These are phyloP conservation scores for Lipomyces yamadae DNA, from an alignment of 805 yeast species.

Conservation along the genomic window DNA sequence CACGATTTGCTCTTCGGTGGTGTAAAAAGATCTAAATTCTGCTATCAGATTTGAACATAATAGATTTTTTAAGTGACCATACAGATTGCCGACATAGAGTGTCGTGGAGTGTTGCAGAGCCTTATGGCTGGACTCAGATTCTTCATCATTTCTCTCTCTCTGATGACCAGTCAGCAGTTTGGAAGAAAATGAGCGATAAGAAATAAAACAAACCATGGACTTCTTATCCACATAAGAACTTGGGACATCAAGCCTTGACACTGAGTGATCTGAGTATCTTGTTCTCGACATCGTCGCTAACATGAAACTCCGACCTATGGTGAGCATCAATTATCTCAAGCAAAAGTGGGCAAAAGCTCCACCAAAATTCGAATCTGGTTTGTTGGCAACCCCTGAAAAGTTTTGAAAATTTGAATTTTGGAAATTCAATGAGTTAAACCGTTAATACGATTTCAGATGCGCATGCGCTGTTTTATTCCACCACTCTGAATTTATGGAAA, in stretches of 20 bases:
- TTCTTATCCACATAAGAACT: constrained; percentile 29
- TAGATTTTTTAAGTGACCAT: constrained; percentile 17
- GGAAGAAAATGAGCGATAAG: not conserved
- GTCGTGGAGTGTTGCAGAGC: constrained; percentile 70
- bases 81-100: constrained; percentile 85
- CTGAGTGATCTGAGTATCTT: constrained; percentile 14
- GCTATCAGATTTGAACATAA: not conserved
- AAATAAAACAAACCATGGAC: constrained; percentile 19
- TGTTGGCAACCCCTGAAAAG: not conserved
- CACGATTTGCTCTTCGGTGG: constrained; percentile 92
- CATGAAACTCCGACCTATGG: not conserved
- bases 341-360: no score
- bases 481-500: not conserved
- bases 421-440: not conserved
- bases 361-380: not conserved
- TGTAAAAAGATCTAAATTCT: constrained; percentile 63
- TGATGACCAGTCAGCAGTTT: not conserved
- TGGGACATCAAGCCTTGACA: constrained; percentile 30
- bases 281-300: not conserved
- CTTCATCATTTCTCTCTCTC: constrained; percentile 4
- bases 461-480: no score
- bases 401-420: not conserved
- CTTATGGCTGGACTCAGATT: not conserved
- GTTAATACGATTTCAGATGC: not conserved
- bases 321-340: no score